Conservation (phyloP, 768 basidiomycete genomes). For the Boletus insuetus region DNA sequence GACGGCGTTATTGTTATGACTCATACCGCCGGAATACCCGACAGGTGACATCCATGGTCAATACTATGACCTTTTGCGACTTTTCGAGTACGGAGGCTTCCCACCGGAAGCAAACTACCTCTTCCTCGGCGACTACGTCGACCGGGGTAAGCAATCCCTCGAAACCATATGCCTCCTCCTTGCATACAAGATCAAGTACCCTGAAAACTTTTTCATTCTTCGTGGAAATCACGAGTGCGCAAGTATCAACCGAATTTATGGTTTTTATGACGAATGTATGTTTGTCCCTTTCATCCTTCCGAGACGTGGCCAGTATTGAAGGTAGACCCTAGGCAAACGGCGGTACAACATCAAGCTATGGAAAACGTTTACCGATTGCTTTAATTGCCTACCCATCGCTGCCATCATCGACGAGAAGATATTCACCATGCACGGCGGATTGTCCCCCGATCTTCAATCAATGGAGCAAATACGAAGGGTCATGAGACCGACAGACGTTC, state of each 20-base stretch:
- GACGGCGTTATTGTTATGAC: constrained; percentile 15
- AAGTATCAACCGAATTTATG: constrained; percentile 99
- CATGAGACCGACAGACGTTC: constrained; percentile 98
- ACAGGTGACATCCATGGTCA: constrained; percentile 98
- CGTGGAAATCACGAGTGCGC: constrained; percentile 99
- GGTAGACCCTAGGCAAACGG: constrained; percentile 76
- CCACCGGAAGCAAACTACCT: constrained; percentile 99
- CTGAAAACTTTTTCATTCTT: constrained; percentile 99
- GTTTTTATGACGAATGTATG: constrained; percentile 99
- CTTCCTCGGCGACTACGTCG: constrained; percentile 99
- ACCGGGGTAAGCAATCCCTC: constrained; percentile 97
- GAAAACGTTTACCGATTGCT: constrained; percentile 99
- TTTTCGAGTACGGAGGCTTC: constrained; percentile 99
- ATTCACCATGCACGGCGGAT: constrained; percentile 98
- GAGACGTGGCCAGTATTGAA: constrained; percentile 9
- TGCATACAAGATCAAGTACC: constrained; percentile 99
- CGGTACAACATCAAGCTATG: constrained; percentile 99
- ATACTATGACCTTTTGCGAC: constrained; percentile 96
- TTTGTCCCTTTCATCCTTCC: constrained; percentile 15
- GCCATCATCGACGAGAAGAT: constrained; percentile 99
- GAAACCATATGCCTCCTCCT: constrained; percentile 99
- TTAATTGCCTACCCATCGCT: constrained; percentile 98
- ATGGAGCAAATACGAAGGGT: constrained; percentile 99
- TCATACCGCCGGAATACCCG: constrained; percentile 18
- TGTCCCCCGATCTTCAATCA: constrained; percentile 95